Conservation (phyloP, 805 yeast species). For the Wickerhamomyces strasburgensis region DNA sequence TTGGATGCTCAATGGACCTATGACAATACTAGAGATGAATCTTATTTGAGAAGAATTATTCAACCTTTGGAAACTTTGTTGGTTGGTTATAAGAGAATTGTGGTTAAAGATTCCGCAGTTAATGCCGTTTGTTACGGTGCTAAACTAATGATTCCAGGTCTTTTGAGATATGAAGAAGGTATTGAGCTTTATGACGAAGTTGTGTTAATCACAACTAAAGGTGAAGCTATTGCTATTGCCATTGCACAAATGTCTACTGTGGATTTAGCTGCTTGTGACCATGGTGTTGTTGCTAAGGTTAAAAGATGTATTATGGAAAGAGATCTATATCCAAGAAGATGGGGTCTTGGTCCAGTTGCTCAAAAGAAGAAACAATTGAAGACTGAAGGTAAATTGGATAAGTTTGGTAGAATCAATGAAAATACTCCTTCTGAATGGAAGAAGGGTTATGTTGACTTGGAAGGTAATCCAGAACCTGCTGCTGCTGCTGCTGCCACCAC, state of each 20-base stretch:
- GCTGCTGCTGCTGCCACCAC: slow-evolving; percentile 29
- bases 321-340: slow-evolving; percentile 98
- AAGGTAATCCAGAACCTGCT: slow-evolving; percentile 51
- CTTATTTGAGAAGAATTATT: slow-evolving; percentile 87
- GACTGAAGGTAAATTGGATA: slow-evolving; percentile 95
- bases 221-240: slow-evolving; percentile 98
- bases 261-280: slow-evolving; percentile 94
- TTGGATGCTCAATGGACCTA: slow-evolving; percentile 97
- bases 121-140: slow-evolving; percentile 99
- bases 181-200: slow-evolving; percentile 97
- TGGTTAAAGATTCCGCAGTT: slow-evolving; percentile 91
- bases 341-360: slow-evolving; percentile 99
- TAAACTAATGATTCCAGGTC: slow-evolving; percentile 97
- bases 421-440: slow-evolving; percentile 94
- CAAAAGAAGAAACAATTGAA: slow-evolving; percentile 97
- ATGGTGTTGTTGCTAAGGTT: slow-evolving; percentile 97
- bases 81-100: slow-evolving; percentile 94
- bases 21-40: slow-evolving; percentile 95
- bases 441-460: slow-evolving; percentile 70
- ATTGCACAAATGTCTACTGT: slow-evolving; percentile 99
- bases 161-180: slow-evolving; percentile 95
- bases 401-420: slow-evolving; percentile 90
- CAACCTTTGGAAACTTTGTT: slow-evolving; percentile 92
- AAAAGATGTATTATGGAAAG: slow-evolving; percentile 99
- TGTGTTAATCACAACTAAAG: slow-evolving; percentile 96